Conservation (phyloP, 2,329 filamentous ascomycete species). For the Capronia americana region DNA sequence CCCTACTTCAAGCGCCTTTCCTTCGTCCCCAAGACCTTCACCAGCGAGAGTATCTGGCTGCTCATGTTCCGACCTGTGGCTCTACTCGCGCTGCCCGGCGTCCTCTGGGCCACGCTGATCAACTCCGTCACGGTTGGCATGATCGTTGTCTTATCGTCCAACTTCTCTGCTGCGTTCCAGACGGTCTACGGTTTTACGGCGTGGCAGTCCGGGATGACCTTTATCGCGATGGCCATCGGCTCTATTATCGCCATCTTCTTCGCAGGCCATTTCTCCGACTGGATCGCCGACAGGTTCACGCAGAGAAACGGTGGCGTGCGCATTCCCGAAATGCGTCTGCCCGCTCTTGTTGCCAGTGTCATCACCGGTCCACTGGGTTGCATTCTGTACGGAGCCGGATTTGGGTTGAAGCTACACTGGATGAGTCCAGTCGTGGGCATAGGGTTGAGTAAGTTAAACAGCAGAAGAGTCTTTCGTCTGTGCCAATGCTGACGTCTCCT, state of each 20-base stretch:
- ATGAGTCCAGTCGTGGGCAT: conserved; percentile 10
- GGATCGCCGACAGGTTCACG: conserved; percentile 53
- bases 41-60: conserved; percentile 14
- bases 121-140: conserved; percentile 42
- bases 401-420: conserved; percentile 11
- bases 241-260: conserved; percentile 57
- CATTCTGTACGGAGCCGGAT: conserved; percentile 9
- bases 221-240: conserved; percentile 60
- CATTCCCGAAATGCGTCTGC: conserved; percentile 60
- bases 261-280: conserved; percentile 61
- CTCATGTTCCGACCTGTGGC: conserved; percentile 26
- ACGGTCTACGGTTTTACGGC: conserved; percentile 13
- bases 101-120: conserved; percentile 36
- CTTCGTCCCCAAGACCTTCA: conserved; percentile 5
- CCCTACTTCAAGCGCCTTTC: conserved; percentile 14
- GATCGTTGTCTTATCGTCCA: conserved; percentile 41
- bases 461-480: background rate
- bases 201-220: conserved; percentile 52
- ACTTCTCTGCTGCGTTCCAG: conserved; percentile 35
- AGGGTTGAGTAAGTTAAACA: conserved; percentile 10
- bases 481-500: background rate
- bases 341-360: conserved; percentile 1
- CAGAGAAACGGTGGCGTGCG: conserved; percentile 51
- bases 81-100: conserved; percentile 34
- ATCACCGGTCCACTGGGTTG: conserved; percentile 7